Percentiles rank a stretch among this genome's conserved stretches.
Conservation (phyloP, 148 eudicot genomes). For the Rhododendron simsii region DNA sequence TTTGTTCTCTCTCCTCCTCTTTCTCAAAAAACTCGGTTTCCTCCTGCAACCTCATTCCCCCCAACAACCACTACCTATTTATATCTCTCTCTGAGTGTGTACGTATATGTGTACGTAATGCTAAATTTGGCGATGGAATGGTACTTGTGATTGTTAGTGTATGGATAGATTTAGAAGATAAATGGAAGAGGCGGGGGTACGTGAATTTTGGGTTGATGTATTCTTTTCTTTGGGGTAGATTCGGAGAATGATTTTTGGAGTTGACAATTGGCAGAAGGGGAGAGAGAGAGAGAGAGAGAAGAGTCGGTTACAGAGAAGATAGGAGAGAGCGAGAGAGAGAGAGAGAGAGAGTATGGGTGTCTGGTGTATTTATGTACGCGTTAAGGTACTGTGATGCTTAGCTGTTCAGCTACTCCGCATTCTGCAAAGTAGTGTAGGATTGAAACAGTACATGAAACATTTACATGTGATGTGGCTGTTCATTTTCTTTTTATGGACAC, state of each 20-base stretch:
- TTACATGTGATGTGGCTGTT: too few relatives aligned
- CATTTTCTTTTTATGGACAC: too few relatives aligned
- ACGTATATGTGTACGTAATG: neutral
- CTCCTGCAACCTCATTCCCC: slow-evolving; percentile 4
- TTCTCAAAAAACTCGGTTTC: neutral
- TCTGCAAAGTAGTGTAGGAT: neutral
- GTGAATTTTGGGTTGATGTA: neutral
- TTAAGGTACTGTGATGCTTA: neutral
- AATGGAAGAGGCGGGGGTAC: neutral
- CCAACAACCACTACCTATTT: neutral
- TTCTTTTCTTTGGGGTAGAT: neutral
- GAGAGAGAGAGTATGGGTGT: neutral
- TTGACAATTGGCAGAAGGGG: neutral
- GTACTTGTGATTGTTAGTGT: too few relatives aligned
- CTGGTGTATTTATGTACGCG: neutral
- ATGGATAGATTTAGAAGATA: neutral
- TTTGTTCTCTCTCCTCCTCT: slow-evolving; percentile 12
- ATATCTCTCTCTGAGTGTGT: neutral
- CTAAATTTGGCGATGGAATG: neutral
- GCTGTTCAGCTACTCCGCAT: neutral
- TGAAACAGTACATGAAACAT: too few relatives aligned
- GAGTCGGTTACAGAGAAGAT: neutral
- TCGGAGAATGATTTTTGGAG: neutral
- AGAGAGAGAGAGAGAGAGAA: neutral
- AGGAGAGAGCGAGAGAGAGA: neutral